Conservation (phyloP, 192 early-diverging fungal species). For the Backusella macrospora region DNA sequence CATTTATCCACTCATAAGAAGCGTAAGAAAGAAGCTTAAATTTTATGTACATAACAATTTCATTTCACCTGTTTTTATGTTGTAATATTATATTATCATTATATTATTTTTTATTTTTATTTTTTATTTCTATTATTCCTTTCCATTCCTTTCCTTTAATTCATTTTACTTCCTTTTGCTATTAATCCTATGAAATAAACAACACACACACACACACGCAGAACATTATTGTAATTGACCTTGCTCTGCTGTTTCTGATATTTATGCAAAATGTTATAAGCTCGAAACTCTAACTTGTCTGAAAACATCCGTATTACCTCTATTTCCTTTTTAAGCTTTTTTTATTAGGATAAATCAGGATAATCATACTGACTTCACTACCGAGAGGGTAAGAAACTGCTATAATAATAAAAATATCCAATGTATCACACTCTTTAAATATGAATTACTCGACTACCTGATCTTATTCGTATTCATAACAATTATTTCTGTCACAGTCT, state of each 20-base stretch:
- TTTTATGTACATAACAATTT: neutral
- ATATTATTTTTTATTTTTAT: neutral
- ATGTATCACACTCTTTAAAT: no score
- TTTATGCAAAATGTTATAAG: no score
- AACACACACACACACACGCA: neutral
- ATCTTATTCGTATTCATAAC: no score
- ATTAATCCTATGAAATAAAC: neutral
- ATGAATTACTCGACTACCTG: no score
- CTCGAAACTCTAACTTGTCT: no score
- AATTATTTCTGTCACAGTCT: no score
- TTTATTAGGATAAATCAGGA: no score
- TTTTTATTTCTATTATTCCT: neutral
- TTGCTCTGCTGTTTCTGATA: neutral
- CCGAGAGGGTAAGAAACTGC: no score
- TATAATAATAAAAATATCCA: no score
- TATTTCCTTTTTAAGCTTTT: no score
- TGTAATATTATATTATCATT: neutral
- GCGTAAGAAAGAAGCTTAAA: constrained; percentile 27
- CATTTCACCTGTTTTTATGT: neutral
- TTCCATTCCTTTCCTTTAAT: neutral
- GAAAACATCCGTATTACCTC: no score
- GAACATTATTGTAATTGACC: neutral
- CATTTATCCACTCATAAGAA: constrained; percentile 26
- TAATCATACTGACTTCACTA: no score
- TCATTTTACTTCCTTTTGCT: neutral